Base-by-base conservation (phyloP, 805 yeast genomes). In the Wickerhamomyces bovis region DNA sequence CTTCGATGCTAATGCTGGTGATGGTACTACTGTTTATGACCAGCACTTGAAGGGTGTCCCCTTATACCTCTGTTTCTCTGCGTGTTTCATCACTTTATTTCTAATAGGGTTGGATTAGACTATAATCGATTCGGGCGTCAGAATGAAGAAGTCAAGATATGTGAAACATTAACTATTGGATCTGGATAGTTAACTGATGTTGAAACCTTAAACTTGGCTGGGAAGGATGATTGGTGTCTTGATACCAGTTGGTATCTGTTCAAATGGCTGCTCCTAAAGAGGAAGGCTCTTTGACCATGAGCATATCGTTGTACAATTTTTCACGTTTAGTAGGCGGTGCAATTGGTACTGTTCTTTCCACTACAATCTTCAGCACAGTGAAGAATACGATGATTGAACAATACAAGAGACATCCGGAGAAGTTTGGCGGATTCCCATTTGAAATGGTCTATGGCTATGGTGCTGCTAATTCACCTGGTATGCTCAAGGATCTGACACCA, bases 61-160 rank as follows among this genome's bases (percentile, higher is more conserved):
- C 10, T 28, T 54, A 8, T 42, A 36, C 15, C 26, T 50, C n/a
- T 51, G 47, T 38, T 49, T 61, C n/a, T n/a, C 42, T 5, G 51
- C 64, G 1, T 48, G 63, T 33, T 52, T 57, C 8, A 41, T 60
- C 30, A 53, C 61, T n/a, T 45, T 57, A 25, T 64, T 61, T 41
- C 46, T 67, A 18, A 62, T 70, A 15, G 83, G 84, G 0, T 60
- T 81, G 40, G 86, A 81, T 58, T 80, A 76, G 52, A 79, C 83
- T n/a, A 80, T 81, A 47, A 75, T 76, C 2, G 55, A 75, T 4
- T 36, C 48, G 18, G 75, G 72, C 39, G 44, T 64, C 6, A 28
- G 64, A 4, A 62, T 64, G 39, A 63, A 58, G 38, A 64, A 59
- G 43, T 59, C 67, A 11, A 66, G 69, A 19, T 49, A 52, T n/a